Percentiles rank a stretch among this genome's conserved stretches.
Evolutionary conservation across 495 filamentous ascomycete genomes (phyloP).

Genomic region (Neurospora discreta): DNA sequence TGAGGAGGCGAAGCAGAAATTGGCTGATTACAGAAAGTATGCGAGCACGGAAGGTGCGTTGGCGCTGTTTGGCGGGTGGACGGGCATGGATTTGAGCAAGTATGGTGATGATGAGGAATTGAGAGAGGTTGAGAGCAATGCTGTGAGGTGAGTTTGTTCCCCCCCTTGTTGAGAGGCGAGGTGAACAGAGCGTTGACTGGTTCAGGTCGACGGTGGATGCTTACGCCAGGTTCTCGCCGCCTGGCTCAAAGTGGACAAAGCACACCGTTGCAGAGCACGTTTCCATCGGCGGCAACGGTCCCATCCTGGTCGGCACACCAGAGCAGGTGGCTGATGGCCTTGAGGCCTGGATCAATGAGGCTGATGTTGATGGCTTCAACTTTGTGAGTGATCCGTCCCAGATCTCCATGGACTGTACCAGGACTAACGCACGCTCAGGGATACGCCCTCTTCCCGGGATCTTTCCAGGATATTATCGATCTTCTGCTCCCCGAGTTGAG

Average conservation of each 20-base stretch:
- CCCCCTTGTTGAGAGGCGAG: background rate
- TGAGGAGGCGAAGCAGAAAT: constrained; percentile 42
- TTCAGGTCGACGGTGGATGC: constrained; percentile 26
- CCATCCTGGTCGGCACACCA: constrained; percentile 36
- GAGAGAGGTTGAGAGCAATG: constrained; percentile 51
- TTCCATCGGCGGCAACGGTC: constrained; percentile 45
- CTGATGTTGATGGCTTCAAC: constrained; percentile 43
- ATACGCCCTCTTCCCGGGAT: constrained; percentile 49
- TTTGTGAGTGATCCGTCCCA: constrained; percentile 19
- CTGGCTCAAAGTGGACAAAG: constrained; percentile 51
- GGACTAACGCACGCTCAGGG: constrained; percentile 22
- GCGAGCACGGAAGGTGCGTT: constrained; percentile 47
- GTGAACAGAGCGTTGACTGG: background rate
- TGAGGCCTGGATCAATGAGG: constrained; percentile 35
- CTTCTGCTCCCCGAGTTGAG: constrained; percentile 48
- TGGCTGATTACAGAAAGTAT: constrained; percentile 38
- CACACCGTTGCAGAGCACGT: constrained; percentile 47
- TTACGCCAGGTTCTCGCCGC: constrained; percentile 25
- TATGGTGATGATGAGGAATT: constrained; percentile 49
- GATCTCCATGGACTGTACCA: background rate
- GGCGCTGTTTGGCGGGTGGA: constrained; percentile 53
- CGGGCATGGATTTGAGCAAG: constrained; percentile 42
- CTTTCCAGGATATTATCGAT: constrained; percentile 53
- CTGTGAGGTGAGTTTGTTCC: constrained; percentile 35
- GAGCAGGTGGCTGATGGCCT: constrained; percentile 39